These are phyloP conservation scores for Platismatia glauca DNA, from an alignment of 495 filamentous ascomycete species.

Conservation along the genomic window DNA sequence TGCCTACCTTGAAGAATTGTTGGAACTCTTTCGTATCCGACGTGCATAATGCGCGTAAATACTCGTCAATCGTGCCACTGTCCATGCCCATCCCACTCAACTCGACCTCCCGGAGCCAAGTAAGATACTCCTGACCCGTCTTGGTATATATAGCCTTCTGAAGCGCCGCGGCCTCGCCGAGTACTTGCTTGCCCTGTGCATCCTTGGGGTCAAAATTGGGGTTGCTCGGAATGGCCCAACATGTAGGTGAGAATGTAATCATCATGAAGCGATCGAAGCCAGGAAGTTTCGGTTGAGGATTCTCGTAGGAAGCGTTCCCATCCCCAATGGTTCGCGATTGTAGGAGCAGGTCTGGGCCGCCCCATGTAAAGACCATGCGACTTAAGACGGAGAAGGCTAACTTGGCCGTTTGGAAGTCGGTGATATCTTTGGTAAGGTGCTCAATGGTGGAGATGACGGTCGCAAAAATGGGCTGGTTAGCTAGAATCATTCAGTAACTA, in stretches of 20 bases:
- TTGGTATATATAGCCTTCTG: slow-evolving; percentile 85
- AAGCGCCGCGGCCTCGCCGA: slow-evolving; percentile 72
- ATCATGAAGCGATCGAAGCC: slow-evolving; percentile 93
- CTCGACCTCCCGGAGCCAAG: slow-evolving; percentile 46
- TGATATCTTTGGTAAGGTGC: slow-evolving; percentile 67
- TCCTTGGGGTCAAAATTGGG: slow-evolving; percentile 73
- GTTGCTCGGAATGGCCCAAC: slow-evolving; percentile 74
- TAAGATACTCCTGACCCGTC: slow-evolving; percentile 56
- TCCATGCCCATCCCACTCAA: slow-evolving; percentile 47
- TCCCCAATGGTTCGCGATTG: slow-evolving; percentile 32
- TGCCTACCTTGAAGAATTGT: slow-evolving; percentile 41
- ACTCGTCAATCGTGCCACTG: slow-evolving; percentile 44
- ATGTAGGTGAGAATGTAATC: slow-evolving; percentile 72
- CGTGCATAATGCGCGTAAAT: slow-evolving; percentile 44
- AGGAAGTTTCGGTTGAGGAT: slow-evolving; percentile 51
- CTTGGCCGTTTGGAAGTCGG: slow-evolving; percentile 69
- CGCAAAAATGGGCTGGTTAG: slow-evolving; percentile 82
- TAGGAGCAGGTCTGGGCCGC: slow-evolving; percentile 63
- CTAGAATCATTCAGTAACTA: slow-evolving; percentile 26
- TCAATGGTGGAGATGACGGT: slow-evolving; percentile 75
- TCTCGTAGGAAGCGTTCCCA: slow-evolving; percentile 26
- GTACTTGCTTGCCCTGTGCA: slow-evolving; percentile 72
- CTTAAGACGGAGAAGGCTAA: slow-evolving; percentile 72
- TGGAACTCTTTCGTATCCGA: slow-evolving; percentile 46
- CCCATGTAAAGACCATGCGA: slow-evolving; percentile 76